A percentile compares a stretch with the other conserved stretches of the same genome.
These are phyloP conservation scores for Malus fusca DNA, from an alignment of 306 rosid genomes.

Conservation along the genomic window DNA sequence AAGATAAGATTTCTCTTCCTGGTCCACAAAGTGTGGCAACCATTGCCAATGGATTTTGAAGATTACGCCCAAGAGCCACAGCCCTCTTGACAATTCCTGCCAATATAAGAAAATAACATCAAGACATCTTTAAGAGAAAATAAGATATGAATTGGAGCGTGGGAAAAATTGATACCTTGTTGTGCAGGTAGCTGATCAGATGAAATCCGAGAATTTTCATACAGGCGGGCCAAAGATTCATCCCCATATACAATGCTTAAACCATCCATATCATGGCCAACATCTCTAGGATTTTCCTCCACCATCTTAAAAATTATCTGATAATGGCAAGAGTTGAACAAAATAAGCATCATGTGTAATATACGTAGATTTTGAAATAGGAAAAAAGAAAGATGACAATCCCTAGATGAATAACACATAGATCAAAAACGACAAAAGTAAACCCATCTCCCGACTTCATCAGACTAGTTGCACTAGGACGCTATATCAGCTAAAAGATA, in stretches of 20 bases:
- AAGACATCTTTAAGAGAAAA: neutral
- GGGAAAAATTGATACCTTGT: slow-evolving; percentile 37
- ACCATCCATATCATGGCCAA: slow-evolving; percentile 98
- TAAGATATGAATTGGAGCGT: neutral
- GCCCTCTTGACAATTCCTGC: slow-evolving; percentile 96
- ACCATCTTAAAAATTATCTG: slow-evolving; percentile 97
- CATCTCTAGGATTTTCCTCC: slow-evolving; percentile 97
- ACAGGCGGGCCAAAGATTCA: slow-evolving; percentile 85
- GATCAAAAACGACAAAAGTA: too few species aligned
- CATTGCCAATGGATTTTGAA: slow-evolving; percentile 98
- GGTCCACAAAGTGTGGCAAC: slow-evolving; percentile 92
- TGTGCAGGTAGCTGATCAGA: slow-evolving; percentile 92
- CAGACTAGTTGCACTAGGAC: too few species aligned
- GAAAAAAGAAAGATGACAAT: too few species aligned
- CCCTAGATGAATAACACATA: too few species aligned
- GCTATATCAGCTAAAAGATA: neutral
- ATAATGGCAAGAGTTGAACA: slow-evolving; percentile 16
- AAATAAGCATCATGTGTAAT: slow-evolving; percentile 2
- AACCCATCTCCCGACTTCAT: too few species aligned
- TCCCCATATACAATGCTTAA: slow-evolving; percentile 94
- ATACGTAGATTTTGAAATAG: neutral
- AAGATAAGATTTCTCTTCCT: slow-evolving; percentile 76
- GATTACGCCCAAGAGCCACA: slow-evolving; percentile 89
- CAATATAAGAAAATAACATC: slow-evolving; percentile 16
- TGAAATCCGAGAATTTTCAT: slow-evolving; percentile 89